Base-by-base conservation (phyloP, 768 basidiomycete genomes). In the Coprinellus micaceus region DNA sequence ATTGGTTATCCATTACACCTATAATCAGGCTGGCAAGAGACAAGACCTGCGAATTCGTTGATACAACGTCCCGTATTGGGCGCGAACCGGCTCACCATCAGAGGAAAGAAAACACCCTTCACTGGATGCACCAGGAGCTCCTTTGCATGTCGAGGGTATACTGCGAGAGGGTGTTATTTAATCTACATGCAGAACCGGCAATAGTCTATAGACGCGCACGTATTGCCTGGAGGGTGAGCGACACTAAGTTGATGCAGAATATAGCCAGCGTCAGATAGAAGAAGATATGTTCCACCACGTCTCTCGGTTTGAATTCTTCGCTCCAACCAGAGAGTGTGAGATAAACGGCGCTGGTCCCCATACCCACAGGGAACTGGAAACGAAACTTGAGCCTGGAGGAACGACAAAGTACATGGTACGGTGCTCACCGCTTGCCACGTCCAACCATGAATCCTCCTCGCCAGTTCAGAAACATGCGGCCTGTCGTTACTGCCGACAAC, bases 11-110 rank as follows among this genome's bases (percentile, higher is more conserved):
- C 58, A 80, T 74, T 0, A 74, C 75, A 9, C 78, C 77, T 51
- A 80, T 78, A 53, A 79, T 67, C 46, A 79, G 76, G 4, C 77
- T 79, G 7, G 78, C 78, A 57, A 79, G 79, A 3, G 77, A 79
- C n/a, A 79, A 67, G 6, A 78, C 77, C 76, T 77, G 41, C 22
- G 22, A 17, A 30, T 24, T 19, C 39, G 1, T 17, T 37, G 24
- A 50, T 13, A 43, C 19, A 13, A 39, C 28, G 46, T 17, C 12
- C 21, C 4, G 26, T 2, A 40, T 21, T 44, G 10, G n/a, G 19
- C 19, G 15, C 25, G 25, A 22, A 33, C 7, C 2, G 11, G 56
- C 63, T 36, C 41, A 70, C 67, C 53, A 68, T 60, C 36, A 70
- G 50, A 22, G 71, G 69, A 19, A 79, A 76, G 56, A 79, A 79